Evolutionary conservation across 441 rosid genomes (phyloP), one percentile per base, ranked within the genome.

Genomic region (Erysimum cheiri): DNA sequence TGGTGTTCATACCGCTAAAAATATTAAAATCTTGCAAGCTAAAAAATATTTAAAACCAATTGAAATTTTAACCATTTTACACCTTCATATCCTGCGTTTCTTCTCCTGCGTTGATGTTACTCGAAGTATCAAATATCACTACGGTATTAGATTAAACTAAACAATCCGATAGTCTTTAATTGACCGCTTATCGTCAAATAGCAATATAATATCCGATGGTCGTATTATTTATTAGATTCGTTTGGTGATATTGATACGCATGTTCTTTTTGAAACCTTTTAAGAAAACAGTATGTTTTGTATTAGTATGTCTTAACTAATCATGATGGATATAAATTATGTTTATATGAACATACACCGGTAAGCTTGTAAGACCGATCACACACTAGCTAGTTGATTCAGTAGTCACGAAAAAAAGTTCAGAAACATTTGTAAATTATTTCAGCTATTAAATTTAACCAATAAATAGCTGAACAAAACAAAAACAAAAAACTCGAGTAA

Each of bases 221-320:
- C 66, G 24, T 65, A 39, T 39, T 49, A 32, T 55, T 31, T 58
- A 31, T 28, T 66, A 73, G 77, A 73, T 73, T 73, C 67, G 67
- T 59, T 73, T 66, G 77, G 77, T 73, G 72, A 59, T 35, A 54
- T 55, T 8, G 70, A 71, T 71, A 55, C 76, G 64, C 28, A 63
- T 71, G 58, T 35, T 56, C 33, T 44, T 71, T 44, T 46, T 32
- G 50, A 71, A 62, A 43, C n/a, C n/a, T 33, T 17, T 17, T 14
- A 44, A 54, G 14, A 35, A 47, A 69, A 58, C 2, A 47, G 36
- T 8, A 24, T 62, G 36, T 36, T 17, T 39, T 57, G 28, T 49
- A 52, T 50, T 52, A 31, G 52, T 47, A 46, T 56, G 14, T 22
- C 52, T 41, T 35, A 58, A 26, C 19, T 33, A 22, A 19, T 53